These are phyloP conservation scores for Sergeia podlipaevii DNA, from an alignment of 208 protist genomes.

Conservation along the genomic window DNA sequence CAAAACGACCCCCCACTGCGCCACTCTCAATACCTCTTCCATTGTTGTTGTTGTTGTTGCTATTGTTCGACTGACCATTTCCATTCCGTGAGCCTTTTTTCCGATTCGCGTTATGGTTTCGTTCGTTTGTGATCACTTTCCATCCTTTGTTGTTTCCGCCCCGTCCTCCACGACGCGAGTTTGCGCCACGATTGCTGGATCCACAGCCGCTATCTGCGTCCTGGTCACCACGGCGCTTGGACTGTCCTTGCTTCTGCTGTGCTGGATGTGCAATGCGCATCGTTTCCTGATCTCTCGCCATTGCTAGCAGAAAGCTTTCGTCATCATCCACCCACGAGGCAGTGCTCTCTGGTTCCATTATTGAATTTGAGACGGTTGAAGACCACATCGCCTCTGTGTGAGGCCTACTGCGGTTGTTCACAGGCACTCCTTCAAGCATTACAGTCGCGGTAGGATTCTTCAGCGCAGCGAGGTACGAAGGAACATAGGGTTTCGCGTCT, in stretches of 20 bases:
- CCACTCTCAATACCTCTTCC: neutral
- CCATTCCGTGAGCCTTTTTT: slow-evolving; percentile 3
- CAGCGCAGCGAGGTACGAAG: slow-evolving; percentile 24
- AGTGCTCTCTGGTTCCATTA: slow-evolving; percentile 28
- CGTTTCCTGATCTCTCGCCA: slow-evolving; percentile 6
- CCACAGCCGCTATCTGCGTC: neutral
- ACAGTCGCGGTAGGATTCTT: slow-evolving; percentile 18
- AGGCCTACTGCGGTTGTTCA: slow-evolving; percentile 5
- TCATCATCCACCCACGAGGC: slow-evolving; percentile 55
- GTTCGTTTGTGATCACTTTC: too few relatives aligned
- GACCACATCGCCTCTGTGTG: slow-evolving; percentile 1
- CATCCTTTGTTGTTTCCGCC: too few relatives aligned
- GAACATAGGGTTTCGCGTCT: slow-evolving; percentile 16
- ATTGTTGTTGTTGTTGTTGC: slow-evolving; percentile 5
- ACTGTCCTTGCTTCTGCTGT: neutral
- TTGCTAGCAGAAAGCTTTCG: slow-evolving; percentile 34
- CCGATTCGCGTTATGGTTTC: too few relatives aligned
- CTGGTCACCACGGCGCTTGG: neutral
- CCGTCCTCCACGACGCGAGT: too few relatives aligned
- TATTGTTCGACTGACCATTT: slow-evolving; percentile 4
- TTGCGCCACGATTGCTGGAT: slow-evolving; percentile 1
- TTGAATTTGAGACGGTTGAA: slow-evolving; percentile 24
- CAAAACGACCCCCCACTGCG: slow-evolving; percentile 23
- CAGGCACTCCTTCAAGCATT: slow-evolving; percentile 20
- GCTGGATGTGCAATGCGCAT: too few relatives aligned